Percentiles rank a stretch among this genome's conserved stretches.
phyloP scores from a whole-genome alignment of 2,329 filamentous ascomycete species.

The Hypoxylon sp. region DNA sequence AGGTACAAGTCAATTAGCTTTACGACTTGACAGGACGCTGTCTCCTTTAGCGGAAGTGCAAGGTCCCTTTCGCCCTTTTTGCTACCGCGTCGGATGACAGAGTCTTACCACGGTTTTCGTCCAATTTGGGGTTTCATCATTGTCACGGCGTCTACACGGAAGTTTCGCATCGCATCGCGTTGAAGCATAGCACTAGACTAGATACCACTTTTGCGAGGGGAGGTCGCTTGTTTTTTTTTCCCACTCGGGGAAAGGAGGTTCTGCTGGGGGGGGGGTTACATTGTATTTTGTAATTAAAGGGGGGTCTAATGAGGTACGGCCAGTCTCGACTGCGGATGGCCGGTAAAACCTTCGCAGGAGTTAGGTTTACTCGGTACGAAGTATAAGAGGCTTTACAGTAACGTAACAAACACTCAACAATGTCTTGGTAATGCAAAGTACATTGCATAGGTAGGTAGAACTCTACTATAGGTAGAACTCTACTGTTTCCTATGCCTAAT shows the following conservation, averaged over 20 bases:
- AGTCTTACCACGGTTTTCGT: neutral
- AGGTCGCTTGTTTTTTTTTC: constrained; percentile 4
- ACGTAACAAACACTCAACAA: neutral
- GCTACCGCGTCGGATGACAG: neutral
- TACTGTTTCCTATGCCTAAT: constrained; percentile 12
- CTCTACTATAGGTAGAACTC: constrained; percentile 2
- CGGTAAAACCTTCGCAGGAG: constrained; percentile 7
- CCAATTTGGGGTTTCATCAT: constrained; percentile 9
- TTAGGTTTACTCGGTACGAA: neutral
- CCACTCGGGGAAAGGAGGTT: neutral
- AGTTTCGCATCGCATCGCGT: constrained; percentile 15
- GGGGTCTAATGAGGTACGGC: neutral
- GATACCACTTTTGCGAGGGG: constrained; percentile 27
- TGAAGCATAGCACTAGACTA: constrained; percentile 17
- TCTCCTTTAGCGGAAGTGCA: neutral
- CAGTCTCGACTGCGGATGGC: neutral
- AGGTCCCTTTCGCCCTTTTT: neutral
- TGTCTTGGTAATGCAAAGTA: neutral
- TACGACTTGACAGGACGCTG: neutral
- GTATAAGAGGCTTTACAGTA: constrained; percentile 2
- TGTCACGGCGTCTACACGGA: constrained; percentile 13
- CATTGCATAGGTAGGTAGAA: constrained; percentile 2
- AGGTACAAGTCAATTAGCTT: neutral
- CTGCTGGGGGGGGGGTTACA: neutral
- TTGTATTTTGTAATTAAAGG: constrained; percentile 13